Evolutionary conservation across 2,329 filamentous ascomycete species (phyloP).

Genomic region (Coleophoma eucalyptorum): DNA sequence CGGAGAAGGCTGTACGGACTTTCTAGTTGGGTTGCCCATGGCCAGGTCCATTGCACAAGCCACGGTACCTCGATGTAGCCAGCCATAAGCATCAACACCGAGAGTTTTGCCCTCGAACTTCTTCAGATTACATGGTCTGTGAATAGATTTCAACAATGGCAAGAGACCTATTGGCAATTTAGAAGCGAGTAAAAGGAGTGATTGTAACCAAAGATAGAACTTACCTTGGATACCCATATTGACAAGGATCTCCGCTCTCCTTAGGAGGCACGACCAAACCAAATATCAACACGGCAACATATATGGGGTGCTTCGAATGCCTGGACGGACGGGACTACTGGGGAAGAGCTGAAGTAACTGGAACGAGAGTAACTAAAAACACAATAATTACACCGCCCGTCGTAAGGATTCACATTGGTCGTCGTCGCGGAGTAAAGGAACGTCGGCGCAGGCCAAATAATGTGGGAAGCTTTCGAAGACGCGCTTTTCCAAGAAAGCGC

Average conservation of each 20-base stretch:
- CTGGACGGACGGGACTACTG: background rate
- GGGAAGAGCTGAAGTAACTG: background rate
- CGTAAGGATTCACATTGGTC: too few relatives aligned
- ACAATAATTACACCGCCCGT: too few relatives aligned
- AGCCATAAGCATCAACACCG: slow-evolving; percentile 96
- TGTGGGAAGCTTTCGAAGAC: too few relatives aligned
- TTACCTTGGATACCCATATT: slow-evolving; percentile 13
- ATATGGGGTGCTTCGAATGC: background rate
- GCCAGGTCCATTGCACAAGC: slow-evolving; percentile 89
- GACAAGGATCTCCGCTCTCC: background rate
- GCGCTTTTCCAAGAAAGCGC: too few relatives aligned
- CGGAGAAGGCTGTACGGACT: slow-evolving; percentile 48
- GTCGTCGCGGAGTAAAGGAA: too few relatives aligned
- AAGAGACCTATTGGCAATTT: slow-evolving; percentile 63
- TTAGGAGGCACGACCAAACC: background rate
- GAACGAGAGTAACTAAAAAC: background rate
- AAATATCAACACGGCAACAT: background rate
- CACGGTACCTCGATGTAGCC: slow-evolving; percentile 91
- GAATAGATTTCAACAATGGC: slow-evolving; percentile 92
- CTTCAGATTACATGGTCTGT: slow-evolving; percentile 81
- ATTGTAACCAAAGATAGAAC: background rate
- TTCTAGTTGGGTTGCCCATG: slow-evolving; percentile 80
- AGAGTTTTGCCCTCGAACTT: slow-evolving; percentile 85
- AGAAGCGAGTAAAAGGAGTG: background rate
- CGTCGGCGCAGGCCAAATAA: too few relatives aligned